Evolutionary conservation across 441 rosid genomes (phyloP).

Genomic region (Euphorbia celastroides): DNA sequence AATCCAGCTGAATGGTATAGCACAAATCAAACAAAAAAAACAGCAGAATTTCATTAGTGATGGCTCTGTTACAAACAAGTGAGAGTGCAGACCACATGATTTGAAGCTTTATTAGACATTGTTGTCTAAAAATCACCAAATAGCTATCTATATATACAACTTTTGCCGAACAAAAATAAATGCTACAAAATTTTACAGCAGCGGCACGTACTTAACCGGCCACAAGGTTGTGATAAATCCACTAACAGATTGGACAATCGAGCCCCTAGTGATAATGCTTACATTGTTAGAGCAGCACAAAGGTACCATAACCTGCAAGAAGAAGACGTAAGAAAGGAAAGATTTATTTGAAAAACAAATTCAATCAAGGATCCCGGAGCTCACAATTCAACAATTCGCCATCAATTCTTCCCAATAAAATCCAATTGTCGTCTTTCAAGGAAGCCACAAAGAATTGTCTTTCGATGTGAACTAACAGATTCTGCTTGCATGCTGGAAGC

Average conservation of each 20-base stretch:
- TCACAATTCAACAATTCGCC: slow-evolving; percentile 6
- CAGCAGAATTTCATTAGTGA: background rate
- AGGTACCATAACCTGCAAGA: background rate
- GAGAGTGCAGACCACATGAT: background rate
- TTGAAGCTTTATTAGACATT: background rate
- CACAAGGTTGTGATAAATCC: background rate
- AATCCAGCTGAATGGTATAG: background rate
- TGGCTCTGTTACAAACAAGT: background rate
- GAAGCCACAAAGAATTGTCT: slow-evolving; percentile 2
- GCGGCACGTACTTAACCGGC: background rate
- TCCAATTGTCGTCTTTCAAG: slow-evolving; percentile 3
- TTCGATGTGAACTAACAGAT: slow-evolving; percentile 1
- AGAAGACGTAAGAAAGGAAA: background rate
- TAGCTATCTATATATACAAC: background rate
- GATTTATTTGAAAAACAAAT: background rate
- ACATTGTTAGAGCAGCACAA: background rate
- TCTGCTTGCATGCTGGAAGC: slow-evolving; percentile 2
- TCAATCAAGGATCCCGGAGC: background rate
- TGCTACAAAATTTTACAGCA: background rate
- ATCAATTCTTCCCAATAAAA: slow-evolving; percentile 11
- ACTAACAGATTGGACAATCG: slow-evolving; percentile 11
- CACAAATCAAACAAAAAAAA: background rate
- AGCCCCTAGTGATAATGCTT: background rate
- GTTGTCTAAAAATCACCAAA: background rate
- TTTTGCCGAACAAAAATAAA: background rate